These are phyloP conservation scores for Bacidia gigantensis DNA, from an alignment of 495 filamentous ascomycete genomes.

Conservation along the genomic window DNA sequence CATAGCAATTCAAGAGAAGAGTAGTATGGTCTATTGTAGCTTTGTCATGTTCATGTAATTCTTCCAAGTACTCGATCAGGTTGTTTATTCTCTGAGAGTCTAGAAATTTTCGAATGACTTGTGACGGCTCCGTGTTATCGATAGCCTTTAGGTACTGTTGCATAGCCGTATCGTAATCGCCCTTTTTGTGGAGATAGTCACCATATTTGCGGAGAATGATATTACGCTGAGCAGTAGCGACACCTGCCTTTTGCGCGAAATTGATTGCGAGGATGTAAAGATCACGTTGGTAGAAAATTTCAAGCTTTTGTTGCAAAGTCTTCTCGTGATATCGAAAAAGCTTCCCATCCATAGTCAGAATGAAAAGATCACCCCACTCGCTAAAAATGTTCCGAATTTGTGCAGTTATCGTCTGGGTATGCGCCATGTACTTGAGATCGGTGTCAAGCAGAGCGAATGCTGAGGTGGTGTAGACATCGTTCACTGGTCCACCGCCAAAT, in stretches of 20 bases:
- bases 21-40: slow-evolving; percentile 96
- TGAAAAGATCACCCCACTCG: slow-evolving; percentile 84
- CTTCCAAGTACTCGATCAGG: slow-evolving; percentile 92
- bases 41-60: slow-evolving; percentile 84
- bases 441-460: slow-evolving; percentile 84
- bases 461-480: slow-evolving; percentile 65
- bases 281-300: slow-evolving; percentile 88
- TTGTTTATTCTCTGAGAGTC: slow-evolving; percentile 96
- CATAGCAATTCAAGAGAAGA: slow-evolving; percentile 88
- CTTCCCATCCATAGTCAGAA: slow-evolving; percentile 84
- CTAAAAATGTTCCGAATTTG: slow-evolving; percentile 67
- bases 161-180: slow-evolving; percentile 94
- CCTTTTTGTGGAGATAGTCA: slow-evolving; percentile 88
- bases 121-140: slow-evolving; percentile 85
- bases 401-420: slow-evolving; percentile 69
- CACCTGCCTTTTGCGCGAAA: slow-evolving; percentile 75
- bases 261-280: slow-evolving; percentile 86
- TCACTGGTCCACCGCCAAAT: slow-evolving; percentile 52
- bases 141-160: slow-evolving; percentile 94
- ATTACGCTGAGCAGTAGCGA: slow-evolving; percentile 68
- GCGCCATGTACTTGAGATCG: slow-evolving; percentile 77
- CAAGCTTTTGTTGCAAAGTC: slow-evolving; percentile 74
- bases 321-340: slow-evolving; percentile 88
- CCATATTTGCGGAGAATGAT: slow-evolving; percentile 88
- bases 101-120: slow-evolving; percentile 89